Conservation (phyloP, 345 rosid species). For the Ricinus communis region DNA sequence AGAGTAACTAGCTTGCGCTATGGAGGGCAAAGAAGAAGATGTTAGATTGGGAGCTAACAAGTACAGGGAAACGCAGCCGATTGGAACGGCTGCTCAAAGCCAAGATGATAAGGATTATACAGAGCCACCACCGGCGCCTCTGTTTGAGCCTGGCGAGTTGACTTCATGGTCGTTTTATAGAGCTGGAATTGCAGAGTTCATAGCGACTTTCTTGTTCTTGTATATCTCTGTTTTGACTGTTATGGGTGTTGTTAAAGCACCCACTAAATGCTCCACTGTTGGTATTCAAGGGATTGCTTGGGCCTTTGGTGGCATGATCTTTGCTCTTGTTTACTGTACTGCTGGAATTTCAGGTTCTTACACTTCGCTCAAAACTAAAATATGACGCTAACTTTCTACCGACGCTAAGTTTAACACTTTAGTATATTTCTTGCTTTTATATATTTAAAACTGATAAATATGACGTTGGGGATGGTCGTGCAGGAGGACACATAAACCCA, state of each 20-base stretch:
- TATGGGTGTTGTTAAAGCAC: constrained; percentile 16
- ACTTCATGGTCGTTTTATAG: constrained; percentile 25
- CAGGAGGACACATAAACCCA: constrained; percentile 26
- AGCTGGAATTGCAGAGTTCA: constrained; percentile 24
- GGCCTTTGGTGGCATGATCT: constrained; percentile 27
- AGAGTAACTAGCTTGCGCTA: neutral
- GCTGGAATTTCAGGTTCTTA: constrained; percentile 23
- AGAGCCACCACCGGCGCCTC: constrained; percentile 23
- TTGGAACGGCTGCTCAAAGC: constrained; percentile 27
- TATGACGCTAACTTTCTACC: neutral
- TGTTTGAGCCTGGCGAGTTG: constrained; percentile 14
- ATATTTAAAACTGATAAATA: no score
- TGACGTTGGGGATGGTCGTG: neutral
- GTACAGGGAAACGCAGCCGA: constrained; percentile 21
- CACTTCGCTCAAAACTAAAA: neutral
- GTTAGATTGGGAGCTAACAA: constrained; percentile 30
- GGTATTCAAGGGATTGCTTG: constrained; percentile 28
- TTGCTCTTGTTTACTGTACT: constrained; percentile 25
- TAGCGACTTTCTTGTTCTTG: constrained; percentile 23
- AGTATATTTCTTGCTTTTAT: no score
- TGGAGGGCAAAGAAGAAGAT: constrained; percentile 31
- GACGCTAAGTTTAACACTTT: no score
- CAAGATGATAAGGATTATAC: constrained; percentile 24
- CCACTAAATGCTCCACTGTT: constrained; percentile 12
- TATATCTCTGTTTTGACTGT: constrained; percentile 24